phyloP scores from a whole-genome alignment of 2,329 filamentous ascomycete genomes.

The Aspergillus awamori region DNA sequence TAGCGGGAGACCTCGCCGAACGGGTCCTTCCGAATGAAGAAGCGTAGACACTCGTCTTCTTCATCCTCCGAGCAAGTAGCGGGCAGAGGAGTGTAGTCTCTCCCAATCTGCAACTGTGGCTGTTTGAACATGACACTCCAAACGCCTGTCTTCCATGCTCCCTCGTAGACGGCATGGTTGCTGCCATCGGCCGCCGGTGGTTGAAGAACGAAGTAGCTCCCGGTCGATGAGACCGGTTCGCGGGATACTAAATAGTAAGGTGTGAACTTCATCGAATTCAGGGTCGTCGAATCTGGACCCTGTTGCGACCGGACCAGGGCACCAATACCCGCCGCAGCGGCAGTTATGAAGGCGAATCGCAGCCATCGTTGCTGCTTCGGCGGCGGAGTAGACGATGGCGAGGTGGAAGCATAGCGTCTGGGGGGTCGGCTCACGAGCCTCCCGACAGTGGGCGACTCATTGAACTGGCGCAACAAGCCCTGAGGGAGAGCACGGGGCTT shows the following conservation, averaged over 20 bases:
- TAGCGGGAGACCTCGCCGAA: slow-evolving; percentile 87
- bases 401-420: slow-evolving; percentile 28
- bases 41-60: slow-evolving; percentile 57
- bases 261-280: slow-evolving; percentile 45
- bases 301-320: slow-evolving; percentile 39
- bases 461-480: slow-evolving; percentile 21
- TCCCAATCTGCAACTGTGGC: slow-evolving; percentile 86
- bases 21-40: slow-evolving; percentile 77
- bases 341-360: slow-evolving; percentile 37
- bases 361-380: slow-evolving; percentile 37
- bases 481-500: slow-evolving; percentile 20
- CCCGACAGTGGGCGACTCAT: slow-evolving; percentile 16
- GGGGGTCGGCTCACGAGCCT: slow-evolving; percentile 19
- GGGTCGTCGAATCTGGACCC: slow-evolving; percentile 24
- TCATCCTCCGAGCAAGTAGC: slow-evolving; percentile 30
- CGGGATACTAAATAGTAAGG: slow-evolving; percentile 47
- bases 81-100: slow-evolving; percentile 85
- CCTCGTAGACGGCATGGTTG: slow-evolving; percentile 44
- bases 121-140: slow-evolving; percentile 95
- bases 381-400: slow-evolving; percentile 18
- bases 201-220: slow-evolving; percentile 49
- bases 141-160: slow-evolving; percentile 65
- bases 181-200: slow-evolving; percentile 35
- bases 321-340: slow-evolving; percentile 40
- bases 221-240: slow-evolving; percentile 50